These are phyloP conservation scores for Alternaria alternata DNA, from an alignment of 2,329 filamentous ascomycete genomes.

Conservation along the genomic window DNA sequence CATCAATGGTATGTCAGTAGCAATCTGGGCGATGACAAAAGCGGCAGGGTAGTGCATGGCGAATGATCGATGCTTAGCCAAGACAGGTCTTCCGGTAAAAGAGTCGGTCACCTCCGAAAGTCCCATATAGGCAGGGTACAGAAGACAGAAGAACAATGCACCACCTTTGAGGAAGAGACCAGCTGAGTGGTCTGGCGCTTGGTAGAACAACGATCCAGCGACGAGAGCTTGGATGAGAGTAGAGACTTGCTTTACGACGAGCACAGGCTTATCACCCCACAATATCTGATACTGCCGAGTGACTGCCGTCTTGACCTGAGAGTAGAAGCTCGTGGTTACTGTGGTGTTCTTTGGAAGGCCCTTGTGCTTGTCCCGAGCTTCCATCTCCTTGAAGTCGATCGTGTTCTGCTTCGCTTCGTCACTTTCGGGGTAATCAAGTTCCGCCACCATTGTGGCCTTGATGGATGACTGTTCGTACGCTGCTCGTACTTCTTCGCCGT, in stretches of 20 bases:
- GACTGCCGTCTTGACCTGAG: slow-evolving; percentile 64
- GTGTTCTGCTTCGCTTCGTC: slow-evolving; percentile 52
- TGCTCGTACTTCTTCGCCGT: slow-evolving; percentile 57
- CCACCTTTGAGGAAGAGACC: slow-evolving; percentile 71
- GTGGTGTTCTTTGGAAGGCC: slow-evolving; percentile 61
- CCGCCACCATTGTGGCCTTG: slow-evolving; percentile 59
- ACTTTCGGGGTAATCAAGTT: slow-evolving; percentile 65
- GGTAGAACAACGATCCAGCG: slow-evolving; percentile 72
- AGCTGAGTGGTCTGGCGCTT: slow-evolving; percentile 63
- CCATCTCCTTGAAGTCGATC: slow-evolving; percentile 61
- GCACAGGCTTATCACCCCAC: slow-evolving; percentile 69
- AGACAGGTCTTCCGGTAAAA: slow-evolving; percentile 73
- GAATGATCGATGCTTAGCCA: slow-evolving; percentile 85
- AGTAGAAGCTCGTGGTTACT: slow-evolving; percentile 49
- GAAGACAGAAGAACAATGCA: slow-evolving; percentile 68
- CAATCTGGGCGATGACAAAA: slow-evolving; percentile 74
- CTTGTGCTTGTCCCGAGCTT: slow-evolving; percentile 63
- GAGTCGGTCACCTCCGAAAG: slow-evolving; percentile 69
- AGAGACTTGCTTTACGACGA: slow-evolving; percentile 67
- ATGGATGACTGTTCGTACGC: slow-evolving; percentile 62
- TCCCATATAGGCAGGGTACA: slow-evolving; percentile 68
- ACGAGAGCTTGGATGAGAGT: slow-evolving; percentile 67
- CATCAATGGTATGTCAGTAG: slow-evolving; percentile 62
- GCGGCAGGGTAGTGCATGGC: slow-evolving; percentile 86
- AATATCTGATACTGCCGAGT: slow-evolving; percentile 70